A percentile compares a stretch with the other conserved stretches of the same genome.
Evolutionary conservation across 805 yeast species (phyloP).

Genomic region (Suhomyces faveliae): DNA sequence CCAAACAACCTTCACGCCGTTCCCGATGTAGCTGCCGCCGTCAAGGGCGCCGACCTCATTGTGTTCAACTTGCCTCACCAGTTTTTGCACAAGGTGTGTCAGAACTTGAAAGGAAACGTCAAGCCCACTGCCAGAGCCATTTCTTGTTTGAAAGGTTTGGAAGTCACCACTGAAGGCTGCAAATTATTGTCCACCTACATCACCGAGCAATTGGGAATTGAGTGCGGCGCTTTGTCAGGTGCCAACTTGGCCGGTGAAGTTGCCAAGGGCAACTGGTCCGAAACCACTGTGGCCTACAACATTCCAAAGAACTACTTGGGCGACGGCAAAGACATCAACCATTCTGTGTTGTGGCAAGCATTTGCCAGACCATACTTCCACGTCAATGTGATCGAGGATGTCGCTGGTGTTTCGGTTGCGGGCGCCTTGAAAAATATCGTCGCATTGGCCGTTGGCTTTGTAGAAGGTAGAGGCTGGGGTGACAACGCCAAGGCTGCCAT

Average conservation of each 20-base stretch:
- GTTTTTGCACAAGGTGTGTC: conserved; percentile 39
- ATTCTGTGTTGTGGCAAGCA: conserved; percentile 38
- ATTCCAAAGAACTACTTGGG: conserved; percentile 40
- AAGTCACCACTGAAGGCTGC: conserved; percentile 43
- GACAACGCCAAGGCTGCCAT: conserved; percentile 49
- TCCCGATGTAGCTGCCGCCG: conserved; percentile 39
- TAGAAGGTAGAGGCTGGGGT: conserved; percentile 50
- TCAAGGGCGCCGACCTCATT: conserved; percentile 41
- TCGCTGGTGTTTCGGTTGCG: conserved; percentile 46
- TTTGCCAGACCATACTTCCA: conserved; percentile 49
- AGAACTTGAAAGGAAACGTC: conserved; percentile 39
- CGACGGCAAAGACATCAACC: conserved; percentile 41
- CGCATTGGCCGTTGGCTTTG: conserved; percentile 47
- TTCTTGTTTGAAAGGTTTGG: conserved; percentile 47
- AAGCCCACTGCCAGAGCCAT: conserved; percentile 41
- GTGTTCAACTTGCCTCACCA: conserved; percentile 49
- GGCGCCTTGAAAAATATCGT: conserved; percentile 49
- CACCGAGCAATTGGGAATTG: conserved; percentile 42
- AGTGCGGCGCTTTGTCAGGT: conserved; percentile 48
- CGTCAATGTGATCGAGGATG: conserved; percentile 44
- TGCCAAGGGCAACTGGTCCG: conserved; percentile 47
- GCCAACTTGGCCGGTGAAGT: conserved; percentile 49
- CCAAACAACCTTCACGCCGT: conserved; percentile 42
- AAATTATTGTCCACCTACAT: conserved; percentile 44
- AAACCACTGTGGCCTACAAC: conserved; percentile 45